Evolutionary conservation across 1,139 yeast genomes (phyloP), one percentile per base, ranked within the genome.

Genomic region (Debaryomyces sp.): DNA sequence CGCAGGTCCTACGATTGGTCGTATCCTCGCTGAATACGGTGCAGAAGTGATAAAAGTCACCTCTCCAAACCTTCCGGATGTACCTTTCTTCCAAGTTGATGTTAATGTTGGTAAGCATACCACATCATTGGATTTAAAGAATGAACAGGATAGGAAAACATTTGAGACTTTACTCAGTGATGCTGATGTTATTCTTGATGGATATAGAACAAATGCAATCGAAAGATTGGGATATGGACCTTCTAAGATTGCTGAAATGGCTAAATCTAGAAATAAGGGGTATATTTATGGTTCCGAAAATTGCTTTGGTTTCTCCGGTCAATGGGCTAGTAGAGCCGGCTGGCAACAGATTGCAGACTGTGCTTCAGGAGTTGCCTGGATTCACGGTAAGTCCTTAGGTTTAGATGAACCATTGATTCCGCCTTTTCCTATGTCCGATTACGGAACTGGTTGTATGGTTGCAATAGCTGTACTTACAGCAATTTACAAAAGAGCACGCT

Each of bases 321-420:
- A 59, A 43, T 67, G 68, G 66, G 41, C 61, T 6, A 57, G 55
- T 34, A 50, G 72, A 26, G 58, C 71, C 12, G 72, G 72, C 12
- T 67, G 72, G 72, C 72, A 67, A 52, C 72, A 67, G 50, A 67
- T 67, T 47, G 67, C 70, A 17, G 72, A 67, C 51, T 64, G 69
- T 55, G 67, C 56, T 23, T 56, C 66, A 35, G 72, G 72, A 3
- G 64, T 67, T 34, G 70, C 71, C 2, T 67, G 66, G 65, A 47
- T 55, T n/a, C 72, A 67, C 45, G 72, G 72, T 10, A 46, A 50
- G 34, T 57, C 62, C 10, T 47, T 67, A 41, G 67, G 68, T 13
- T 52, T 61, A 10, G 54, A 63, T 36, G 71, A 65, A 49, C 72
- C 72, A 23, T 57, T 67, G 57, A 57, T 67, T 37, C 72, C 72